Evolutionary conservation across 2,329 filamentous ascomycete species (phyloP).

Genomic region (Coleophoma cylindrospora): DNA sequence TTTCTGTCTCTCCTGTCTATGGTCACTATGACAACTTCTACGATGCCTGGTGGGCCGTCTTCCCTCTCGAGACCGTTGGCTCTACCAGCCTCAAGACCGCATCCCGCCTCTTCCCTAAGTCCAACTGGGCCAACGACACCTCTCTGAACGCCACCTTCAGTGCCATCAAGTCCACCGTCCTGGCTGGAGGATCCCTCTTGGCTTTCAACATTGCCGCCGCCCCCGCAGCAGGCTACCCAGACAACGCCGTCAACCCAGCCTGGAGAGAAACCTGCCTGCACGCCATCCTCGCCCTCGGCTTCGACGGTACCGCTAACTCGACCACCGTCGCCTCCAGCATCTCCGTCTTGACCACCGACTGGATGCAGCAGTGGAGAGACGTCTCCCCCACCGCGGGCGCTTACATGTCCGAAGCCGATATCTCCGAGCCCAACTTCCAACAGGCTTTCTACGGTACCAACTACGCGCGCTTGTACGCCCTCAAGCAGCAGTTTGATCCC

Average conservation of each 20-base stretch:
- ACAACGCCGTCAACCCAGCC: conserved; percentile 11
- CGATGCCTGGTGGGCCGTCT: conserved; percentile 11
- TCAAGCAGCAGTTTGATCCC: conserved; percentile 41
- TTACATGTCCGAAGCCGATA: conserved; percentile 10
- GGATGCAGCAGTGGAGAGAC: neutral
- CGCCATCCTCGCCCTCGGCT: neutral
- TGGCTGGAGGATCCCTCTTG: conserved; percentile 28
- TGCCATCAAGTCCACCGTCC: conserved; percentile 26
- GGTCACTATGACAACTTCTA: conserved; percentile 18
- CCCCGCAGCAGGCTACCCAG: conserved; percentile 1
- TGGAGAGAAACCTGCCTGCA: conserved; percentile 12
- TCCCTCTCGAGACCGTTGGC: conserved; percentile 25
- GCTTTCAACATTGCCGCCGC: conserved; percentile 13
- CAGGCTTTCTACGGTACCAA: conserved; percentile 29
- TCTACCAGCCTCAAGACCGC: conserved; percentile 25
- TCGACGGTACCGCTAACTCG: neutral
- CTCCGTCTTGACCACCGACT: neutral
- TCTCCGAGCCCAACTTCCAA: conserved; percentile 24
- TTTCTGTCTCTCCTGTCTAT: conserved; percentile 12
- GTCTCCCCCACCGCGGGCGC: conserved; percentile 7
- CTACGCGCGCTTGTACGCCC: conserved; percentile 34
- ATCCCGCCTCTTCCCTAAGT: conserved; percentile 35
- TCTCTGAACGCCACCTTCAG: conserved; percentile 18
- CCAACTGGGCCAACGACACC: conserved; percentile 27
- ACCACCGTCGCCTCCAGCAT: neutral